Base-by-base conservation (phyloP, 495 filamentous ascomycete species). In the Zalerion maritima region DNA sequence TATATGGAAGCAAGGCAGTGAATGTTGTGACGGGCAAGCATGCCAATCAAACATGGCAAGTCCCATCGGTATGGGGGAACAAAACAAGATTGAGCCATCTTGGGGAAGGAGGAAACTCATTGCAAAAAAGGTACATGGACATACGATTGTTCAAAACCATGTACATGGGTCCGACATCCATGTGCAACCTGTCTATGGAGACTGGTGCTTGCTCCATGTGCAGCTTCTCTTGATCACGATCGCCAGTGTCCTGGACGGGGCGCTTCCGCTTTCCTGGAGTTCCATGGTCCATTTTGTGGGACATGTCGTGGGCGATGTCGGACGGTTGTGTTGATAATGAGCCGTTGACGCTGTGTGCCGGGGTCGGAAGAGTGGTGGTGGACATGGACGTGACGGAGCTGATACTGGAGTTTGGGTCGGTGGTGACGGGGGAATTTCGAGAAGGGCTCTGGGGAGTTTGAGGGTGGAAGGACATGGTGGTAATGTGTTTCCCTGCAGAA, bases 61-160 rank as follows among this genome's bases (percentile, higher is more conserved):
- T n/a, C n/a, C n/a, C n/a, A n/a, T n/a, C n/a, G n/a, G n/a, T n/a
- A n/a, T n/a, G n/a, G n/a, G n/a, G n/a, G n/a, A n/a, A n/a, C n/a
- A n/a, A n/a, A n/a, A n/a, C n/a, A n/a, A n/a, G n/a, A n/a, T n/a
- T n/a, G n/a, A n/a, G n/a, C n/a, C n/a, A n/a, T n/a, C n/a, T n/a
- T n/a, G n/a, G n/a, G n/a, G n/a, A n/a, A n/a, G n/a, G n/a, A n/a
- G n/a, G n/a, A 23, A 23, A 23, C 21, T 23, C 8, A 34, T 37
- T 37, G 49, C 38, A 40, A 41, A 35, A 49, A 44, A 57, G 62
- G 60, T 60, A 62, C n/a, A n/a, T n/a, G n/a, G 58, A 45, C 66
- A 69, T 71, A 71, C 66, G 62, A 64, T 58, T 64, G 60, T 55
- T 66, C 58, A 61, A 67, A 55, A 71, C 55, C 33, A 68, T 57